Base-by-base conservation (phyloP, 306 rosid genomes). In the Canavalia ensiformis region DNA sequence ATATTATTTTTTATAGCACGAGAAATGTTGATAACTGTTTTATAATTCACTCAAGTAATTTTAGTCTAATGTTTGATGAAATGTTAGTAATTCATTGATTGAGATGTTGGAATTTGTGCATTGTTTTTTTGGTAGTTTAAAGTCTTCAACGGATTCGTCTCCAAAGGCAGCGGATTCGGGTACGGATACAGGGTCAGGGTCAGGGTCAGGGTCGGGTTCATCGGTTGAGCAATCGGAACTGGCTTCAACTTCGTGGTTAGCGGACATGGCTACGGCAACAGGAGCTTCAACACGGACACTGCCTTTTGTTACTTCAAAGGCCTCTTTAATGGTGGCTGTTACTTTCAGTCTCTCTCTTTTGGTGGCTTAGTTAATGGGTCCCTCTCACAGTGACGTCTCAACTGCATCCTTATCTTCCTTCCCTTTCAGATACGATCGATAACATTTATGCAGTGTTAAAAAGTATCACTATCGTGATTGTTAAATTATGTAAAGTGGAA, bases 191-290 rank as follows among this genome's bases (percentile, higher is more conserved):
- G 82, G 18, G 8, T 75, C 85, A 0, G 37, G 86, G 4, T 65
- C 83, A 0, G 86, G 82, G 3, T 29, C 86, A 2, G 83, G 39
- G 31, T 45, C 90, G 5, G 72, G 58, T 0, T 46, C 83, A 18
- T 7, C 84, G 6, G 76, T 72, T 30, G 71, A 73, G 58, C 84
- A 87, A 59, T 80, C 90, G 0, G 87, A 78, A 68, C 6, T 88
- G 18, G 89, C 90, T 31, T 71, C 86, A 3, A 52, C 84, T 71
- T 77, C 94, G 55, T 88, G 92, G 89, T 79, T 91, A 1, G 97
- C 97, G 1, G 70, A 90, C 59, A 77, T 93, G 92, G 97, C 97
- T 13, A 85, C 90, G 5, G 97, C 91, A 0, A 85, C 90, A 0
- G 96, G 88, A 33, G 88, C 50, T 37, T 77, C 92, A 2, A 44